Conservation (phyloP, 2,329 filamentous ascomycete species). For the Colletotrichum sp. region DNA sequence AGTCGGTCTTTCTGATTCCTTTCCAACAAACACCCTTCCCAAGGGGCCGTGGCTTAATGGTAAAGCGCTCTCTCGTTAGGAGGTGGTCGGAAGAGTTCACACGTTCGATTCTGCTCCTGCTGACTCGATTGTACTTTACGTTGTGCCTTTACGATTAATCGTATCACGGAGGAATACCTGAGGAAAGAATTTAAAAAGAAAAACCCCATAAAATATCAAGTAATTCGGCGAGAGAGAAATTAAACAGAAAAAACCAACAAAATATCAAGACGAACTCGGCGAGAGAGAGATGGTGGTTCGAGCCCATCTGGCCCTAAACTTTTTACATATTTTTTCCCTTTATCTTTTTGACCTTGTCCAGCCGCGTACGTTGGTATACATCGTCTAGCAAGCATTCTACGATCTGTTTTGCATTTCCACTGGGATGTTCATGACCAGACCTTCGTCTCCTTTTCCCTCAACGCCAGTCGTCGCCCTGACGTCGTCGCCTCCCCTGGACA, state of each 20-base stretch:
- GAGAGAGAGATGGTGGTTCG: background rate
- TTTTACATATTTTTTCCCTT: background rate
- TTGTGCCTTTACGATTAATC: background rate
- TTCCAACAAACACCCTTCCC: background rate
- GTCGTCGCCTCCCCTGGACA: background rate
- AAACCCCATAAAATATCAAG: too few relatives aligned
- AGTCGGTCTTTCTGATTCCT: background rate
- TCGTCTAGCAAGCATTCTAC: background rate
- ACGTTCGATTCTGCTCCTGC: background rate
- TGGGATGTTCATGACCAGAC: conserved; percentile 18
- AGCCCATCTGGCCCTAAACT: background rate
- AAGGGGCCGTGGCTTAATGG: background rate
- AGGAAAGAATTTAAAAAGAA: background rate
- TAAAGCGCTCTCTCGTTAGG: background rate
- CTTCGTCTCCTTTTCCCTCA: background rate
- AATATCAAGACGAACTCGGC: background rate
- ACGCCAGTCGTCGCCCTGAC: background rate
- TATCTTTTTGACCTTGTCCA: background rate
- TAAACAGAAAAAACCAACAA: too few relatives aligned
- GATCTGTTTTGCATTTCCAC: background rate
- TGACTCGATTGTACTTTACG: background rate
- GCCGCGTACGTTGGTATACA: background rate
- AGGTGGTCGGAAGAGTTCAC: background rate
- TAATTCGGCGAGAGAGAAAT: too few relatives aligned
- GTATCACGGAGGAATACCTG: background rate